A percentile compares a stretch with the other conserved stretches of the same genome.
Conservation (phyloP, 176 grass and related monocot species). For the Secale cereale region DNA sequence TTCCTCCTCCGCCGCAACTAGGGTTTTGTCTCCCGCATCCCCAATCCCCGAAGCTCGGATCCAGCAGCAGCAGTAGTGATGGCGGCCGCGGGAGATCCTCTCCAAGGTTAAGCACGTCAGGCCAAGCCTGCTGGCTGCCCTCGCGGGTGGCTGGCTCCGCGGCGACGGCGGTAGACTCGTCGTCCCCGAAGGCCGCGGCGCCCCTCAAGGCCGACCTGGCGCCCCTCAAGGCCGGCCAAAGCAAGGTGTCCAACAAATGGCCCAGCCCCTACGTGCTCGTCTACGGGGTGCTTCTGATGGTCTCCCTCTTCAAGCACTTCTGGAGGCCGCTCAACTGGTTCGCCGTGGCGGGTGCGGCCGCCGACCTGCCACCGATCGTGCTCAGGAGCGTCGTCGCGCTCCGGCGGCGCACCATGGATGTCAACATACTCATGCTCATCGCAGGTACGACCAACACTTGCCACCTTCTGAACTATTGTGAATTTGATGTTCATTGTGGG, state of each 20-base stretch:
- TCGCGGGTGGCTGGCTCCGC: no score
- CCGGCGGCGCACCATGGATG: constrained; percentile 65
- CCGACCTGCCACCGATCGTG: constrained; percentile 45
- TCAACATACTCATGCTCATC: constrained; percentile 96
- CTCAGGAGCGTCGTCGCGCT: constrained; percentile 48
- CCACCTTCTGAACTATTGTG: no score
- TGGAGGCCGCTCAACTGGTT: constrained; percentile 79
- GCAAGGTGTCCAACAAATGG: constrained; percentile 60
- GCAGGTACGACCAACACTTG: constrained; percentile 48
- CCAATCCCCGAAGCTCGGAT: no score
- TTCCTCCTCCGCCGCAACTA: no score
- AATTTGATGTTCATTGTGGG: neutral
- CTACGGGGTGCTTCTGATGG: constrained; percentile 44
- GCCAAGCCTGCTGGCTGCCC: no score
- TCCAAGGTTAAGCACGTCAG: no score
- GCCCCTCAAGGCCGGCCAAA: neutral
- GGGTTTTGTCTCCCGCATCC: no score
- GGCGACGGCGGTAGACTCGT: no score
- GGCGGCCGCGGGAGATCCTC: no score
- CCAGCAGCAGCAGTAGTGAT: no score
- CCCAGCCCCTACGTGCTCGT: constrained; percentile 72
- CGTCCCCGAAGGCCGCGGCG: no score
- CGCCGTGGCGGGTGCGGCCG: constrained; percentile 40
- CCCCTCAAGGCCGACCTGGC: no score
- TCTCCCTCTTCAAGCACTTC: constrained; percentile 70